A percentile compares a stretch with the other conserved stretches of the same genome.
phyloP scores from a whole-genome alignment of 345 rosid species.

The Gossypium bickii region DNA sequence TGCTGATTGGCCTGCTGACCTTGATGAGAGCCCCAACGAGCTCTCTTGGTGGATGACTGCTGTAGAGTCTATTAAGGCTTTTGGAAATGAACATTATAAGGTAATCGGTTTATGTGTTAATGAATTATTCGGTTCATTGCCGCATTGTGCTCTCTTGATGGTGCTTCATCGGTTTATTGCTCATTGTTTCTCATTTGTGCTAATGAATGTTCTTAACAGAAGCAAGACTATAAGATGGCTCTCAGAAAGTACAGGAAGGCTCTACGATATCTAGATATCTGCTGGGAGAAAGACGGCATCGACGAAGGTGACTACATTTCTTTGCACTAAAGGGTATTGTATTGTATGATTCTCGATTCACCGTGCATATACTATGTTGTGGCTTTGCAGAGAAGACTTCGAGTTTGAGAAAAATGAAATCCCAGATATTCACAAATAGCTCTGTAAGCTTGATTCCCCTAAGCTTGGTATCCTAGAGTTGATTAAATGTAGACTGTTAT shows the following conservation, averaged over 20 bases:
- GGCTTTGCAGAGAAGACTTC: slow-evolving; percentile 58
- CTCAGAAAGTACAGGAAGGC: slow-evolving; percentile 90
- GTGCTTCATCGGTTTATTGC: background rate
- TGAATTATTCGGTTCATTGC: background rate
- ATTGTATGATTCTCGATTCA: background rate
- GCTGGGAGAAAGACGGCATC: slow-evolving; percentile 98
- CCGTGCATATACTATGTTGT: slow-evolving; percentile 8
- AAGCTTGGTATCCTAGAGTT: background rate
- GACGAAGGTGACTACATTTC: slow-evolving; percentile 59
- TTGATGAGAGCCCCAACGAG: slow-evolving; percentile 52
- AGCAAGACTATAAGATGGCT: slow-evolving; percentile 93
- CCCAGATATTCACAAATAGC: slow-evolving; percentile 85
- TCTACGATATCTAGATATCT: slow-evolving; percentile 74
- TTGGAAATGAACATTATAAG: slow-evolving; percentile 81
- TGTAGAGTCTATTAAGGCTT: slow-evolving; percentile 63
- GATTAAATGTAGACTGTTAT: background rate
- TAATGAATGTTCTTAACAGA: slow-evolving; percentile 36
- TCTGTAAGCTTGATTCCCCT: slow-evolving; percentile 52
- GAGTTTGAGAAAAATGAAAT: slow-evolving; percentile 77
- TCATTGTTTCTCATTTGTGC: background rate
- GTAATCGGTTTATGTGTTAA: slow-evolving; percentile 25
- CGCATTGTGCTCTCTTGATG: background rate
- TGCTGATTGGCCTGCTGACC: slow-evolving; percentile 96
- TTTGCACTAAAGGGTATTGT: background rate
- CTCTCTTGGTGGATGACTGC: slow-evolving; percentile 93